Evolutionary conservation across 441 rosid genomes (phyloP).

Genomic region (Adansonia rubrostipa): DNA sequence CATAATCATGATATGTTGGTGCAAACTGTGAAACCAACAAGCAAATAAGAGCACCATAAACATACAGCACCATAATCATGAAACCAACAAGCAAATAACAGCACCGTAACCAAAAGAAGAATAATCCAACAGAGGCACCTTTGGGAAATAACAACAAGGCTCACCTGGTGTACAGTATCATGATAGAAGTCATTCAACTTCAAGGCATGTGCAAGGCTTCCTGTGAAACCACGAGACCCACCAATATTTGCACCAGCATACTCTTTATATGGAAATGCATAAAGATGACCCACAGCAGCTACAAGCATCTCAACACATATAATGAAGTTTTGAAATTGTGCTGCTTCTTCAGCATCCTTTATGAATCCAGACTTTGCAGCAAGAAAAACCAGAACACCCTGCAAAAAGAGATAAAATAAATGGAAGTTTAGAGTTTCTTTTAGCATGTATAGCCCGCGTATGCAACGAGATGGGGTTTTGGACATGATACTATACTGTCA

Average conservation of each 20-base stretch:
- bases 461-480: slow-evolving; percentile 10
- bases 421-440: not conserved
- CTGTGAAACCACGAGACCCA: slow-evolving; percentile 65
- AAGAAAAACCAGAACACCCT: slow-evolving; percentile 96
- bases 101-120: slow-evolving; percentile 22
- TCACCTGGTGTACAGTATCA: slow-evolving; percentile 96
- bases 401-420: slow-evolving; percentile 27
- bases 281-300: slow-evolving; percentile 90
- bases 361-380: slow-evolving; percentile 91
- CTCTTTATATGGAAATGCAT: slow-evolving; percentile 96
- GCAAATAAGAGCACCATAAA: slow-evolving; percentile 30
- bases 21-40: slow-evolving; percentile 66
- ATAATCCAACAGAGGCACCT: not conserved
- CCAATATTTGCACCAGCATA: slow-evolving; percentile 97
- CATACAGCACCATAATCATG: not conserved
- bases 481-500: not conserved
- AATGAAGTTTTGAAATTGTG: slow-evolving; percentile 83
- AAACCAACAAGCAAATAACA: slow-evolving; percentile 19
- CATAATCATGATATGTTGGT: slow-evolving; percentile 96
- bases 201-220: slow-evolving; percentile 88
- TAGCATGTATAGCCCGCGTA: slow-evolving; percentile 1
- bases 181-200: slow-evolving; percentile 94
- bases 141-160: slow-evolving; percentile 20
- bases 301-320: slow-evolving; percentile 96
- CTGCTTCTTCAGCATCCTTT: slow-evolving; percentile 75